Base-by-base conservation (phyloP, 75 land plant genomes). In the Picea sitchensis region DNA sequence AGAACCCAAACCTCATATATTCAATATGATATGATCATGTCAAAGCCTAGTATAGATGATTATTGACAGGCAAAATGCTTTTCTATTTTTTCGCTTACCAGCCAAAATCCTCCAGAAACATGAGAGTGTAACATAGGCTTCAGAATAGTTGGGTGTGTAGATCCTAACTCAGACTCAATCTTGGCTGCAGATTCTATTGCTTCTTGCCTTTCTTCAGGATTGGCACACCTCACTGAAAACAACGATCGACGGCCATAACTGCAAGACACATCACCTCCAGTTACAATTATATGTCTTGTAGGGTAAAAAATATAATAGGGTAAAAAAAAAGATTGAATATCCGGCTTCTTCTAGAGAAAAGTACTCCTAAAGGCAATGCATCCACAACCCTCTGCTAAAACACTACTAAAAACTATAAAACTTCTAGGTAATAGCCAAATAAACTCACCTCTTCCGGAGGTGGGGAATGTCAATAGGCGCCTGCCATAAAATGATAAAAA, bases 41-140 rank as follows among this genome's bases (percentile, higher is more conserved):
- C 54, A 47, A 47, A 7, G 54, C 54, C 54, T 7, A 47, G 7
- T 8, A 4, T 41, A 2, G 4, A 41, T 6, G 54, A 47, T 47
- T 47, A 47, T 47, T 47, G 54, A 44, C 47, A 44, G 5, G 47
- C 6, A 44, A 5, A 51, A 9, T 51, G 64, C 12, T 8, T 31
- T 65, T 21, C 30, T 3, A 17, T 2, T 4, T 6, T 38, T 71
- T 14, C 59, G 8, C 81, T 69, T 83, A 91, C 93, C 87, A 92
- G 81, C 94, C 96, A 93, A 81, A 93, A 93, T 14, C 95, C 91
- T n/a, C 93, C 84, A 64, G 87, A 80, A n/a, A 84, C 86, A 82
- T 93, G 95, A 5, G 95, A 93, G 20, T 90, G 91, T 14, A 91
- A 82, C 95, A 93, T 93, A 0, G 91, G 85, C 65, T 93, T 93